These are phyloP conservation scores for Clavaria fumosa DNA, from an alignment of 768 basidiomycete species.

Conservation along the genomic window DNA sequence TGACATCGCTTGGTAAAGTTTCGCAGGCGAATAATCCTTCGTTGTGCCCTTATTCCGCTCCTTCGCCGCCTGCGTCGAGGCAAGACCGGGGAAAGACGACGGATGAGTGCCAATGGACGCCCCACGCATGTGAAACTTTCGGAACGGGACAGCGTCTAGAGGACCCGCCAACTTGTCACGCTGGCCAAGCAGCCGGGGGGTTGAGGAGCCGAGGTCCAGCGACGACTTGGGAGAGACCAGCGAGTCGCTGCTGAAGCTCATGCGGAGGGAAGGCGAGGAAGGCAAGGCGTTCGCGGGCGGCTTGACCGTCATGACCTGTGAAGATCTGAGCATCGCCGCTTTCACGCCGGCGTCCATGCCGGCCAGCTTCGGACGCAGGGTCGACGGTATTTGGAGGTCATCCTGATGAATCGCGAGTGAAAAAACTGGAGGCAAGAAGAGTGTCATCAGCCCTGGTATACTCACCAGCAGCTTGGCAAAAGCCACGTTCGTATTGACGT, in stretches of 20 bases:
- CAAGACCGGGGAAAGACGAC: constrained; percentile 31
- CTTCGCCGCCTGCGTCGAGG: constrained; percentile 29
- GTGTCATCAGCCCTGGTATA: constrained; percentile 2
- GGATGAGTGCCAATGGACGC: constrained; percentile 40
- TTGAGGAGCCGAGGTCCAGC: constrained; percentile 25
- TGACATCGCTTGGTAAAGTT: constrained; percentile 51
- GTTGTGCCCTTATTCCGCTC: constrained; percentile 35
- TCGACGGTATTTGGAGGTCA: constrained; percentile 75
- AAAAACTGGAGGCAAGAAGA: not conserved
- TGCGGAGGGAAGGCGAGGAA: constrained; percentile 36
- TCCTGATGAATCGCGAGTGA: constrained; percentile 42
- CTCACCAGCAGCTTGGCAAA: constrained; percentile 75
- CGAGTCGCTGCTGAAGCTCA: constrained; percentile 61
- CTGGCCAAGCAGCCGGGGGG: no score
- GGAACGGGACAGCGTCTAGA: constrained; percentile 24
- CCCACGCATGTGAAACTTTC: constrained; percentile 39
- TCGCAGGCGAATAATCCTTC: constrained; percentile 46
- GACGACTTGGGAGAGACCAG: constrained; percentile 38
- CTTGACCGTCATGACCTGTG: constrained; percentile 41
- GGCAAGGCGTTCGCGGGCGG: constrained; percentile 29
- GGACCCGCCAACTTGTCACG: constrained; percentile 23
- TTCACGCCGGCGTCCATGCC: constrained; percentile 79
- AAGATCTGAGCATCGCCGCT: constrained; percentile 83
- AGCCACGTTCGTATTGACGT: constrained; percentile 40
- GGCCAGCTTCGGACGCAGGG: constrained; percentile 59